phyloP scores from a whole-genome alignment of 345 rosid genomes.

The Hevea brasiliensis region DNA sequence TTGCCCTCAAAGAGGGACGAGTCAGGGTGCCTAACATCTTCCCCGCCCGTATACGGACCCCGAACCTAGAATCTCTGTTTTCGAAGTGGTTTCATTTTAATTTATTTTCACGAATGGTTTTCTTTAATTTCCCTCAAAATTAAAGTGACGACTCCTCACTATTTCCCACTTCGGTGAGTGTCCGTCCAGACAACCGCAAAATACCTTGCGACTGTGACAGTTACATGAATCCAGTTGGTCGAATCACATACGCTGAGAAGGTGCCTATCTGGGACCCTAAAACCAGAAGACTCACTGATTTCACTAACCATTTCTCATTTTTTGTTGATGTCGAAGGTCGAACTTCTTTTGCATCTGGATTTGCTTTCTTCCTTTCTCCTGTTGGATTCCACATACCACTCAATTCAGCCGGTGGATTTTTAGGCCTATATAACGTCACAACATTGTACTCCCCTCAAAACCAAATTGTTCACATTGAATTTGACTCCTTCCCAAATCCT shows the following conservation, averaged over 20 bases:
- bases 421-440: slow-evolving; percentile 7
- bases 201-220: too few species aligned
- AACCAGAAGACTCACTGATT: slow-evolving; percentile 27
- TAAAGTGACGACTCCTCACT: too few species aligned
- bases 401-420: slow-evolving; percentile 6
- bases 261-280: slow-evolving; percentile 37
- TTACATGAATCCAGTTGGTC: too few species aligned
- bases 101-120: too few species aligned
- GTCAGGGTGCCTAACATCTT: too few species aligned
- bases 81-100: too few species aligned
- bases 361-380: slow-evolving; percentile 10
- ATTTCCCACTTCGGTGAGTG: too few species aligned
- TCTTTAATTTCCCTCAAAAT: too few species aligned
- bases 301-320: slow-evolving; percentile 1
- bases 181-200: too few species aligned
- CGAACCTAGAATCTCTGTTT: too few species aligned
- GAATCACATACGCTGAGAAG: slow-evolving; percentile 28
- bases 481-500: not conserved
- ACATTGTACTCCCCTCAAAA: not conserved
- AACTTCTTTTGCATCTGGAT: not conserved
- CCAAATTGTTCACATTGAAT: not conserved
- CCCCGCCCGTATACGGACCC: too few species aligned
- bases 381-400: slow-evolving; percentile 8
- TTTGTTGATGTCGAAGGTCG: not conserved
- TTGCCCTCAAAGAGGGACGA: too few species aligned